These are phyloP conservation scores for Didymella glomerata DNA, from an alignment of 2,329 filamentous ascomycete species.

Conservation along the genomic window DNA sequence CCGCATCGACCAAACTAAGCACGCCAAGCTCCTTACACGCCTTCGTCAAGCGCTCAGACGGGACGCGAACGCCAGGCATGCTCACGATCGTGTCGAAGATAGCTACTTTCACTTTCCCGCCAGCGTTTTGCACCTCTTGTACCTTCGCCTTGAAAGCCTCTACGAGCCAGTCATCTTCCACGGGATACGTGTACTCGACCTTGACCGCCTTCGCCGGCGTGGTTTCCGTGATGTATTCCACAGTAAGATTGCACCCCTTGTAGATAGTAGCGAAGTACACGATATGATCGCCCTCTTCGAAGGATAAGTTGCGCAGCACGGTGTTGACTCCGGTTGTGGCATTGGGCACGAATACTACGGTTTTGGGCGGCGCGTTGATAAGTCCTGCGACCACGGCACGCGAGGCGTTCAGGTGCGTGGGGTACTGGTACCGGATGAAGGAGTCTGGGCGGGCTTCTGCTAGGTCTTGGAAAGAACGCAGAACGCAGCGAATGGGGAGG, in stretches of 20 bases:
- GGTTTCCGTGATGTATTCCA: slow-evolving; percentile 77
- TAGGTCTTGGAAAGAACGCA: slow-evolving; percentile 71
- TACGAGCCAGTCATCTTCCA: slow-evolving; percentile 73
- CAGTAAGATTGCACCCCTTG: slow-evolving; percentile 75
- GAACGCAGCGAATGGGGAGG: slow-evolving; percentile 64
- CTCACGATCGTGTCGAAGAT: slow-evolving; percentile 84
- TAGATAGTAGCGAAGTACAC: slow-evolving; percentile 83
- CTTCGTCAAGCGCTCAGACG: slow-evolving; percentile 72
- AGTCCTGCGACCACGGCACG: slow-evolving; percentile 67
- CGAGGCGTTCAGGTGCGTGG: slow-evolving; percentile 68
- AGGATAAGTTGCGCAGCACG: slow-evolving; percentile 77
- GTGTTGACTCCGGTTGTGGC: slow-evolving; percentile 82
- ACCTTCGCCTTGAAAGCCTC: slow-evolving; percentile 68
- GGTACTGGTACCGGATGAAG: slow-evolving; percentile 76
- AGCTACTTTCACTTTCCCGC: slow-evolving; percentile 71
- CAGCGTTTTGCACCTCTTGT: slow-evolving; percentile 58
- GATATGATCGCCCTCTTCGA: slow-evolving; percentile 75
- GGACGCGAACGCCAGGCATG: slow-evolving; percentile 79
- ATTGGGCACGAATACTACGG: slow-evolving; percentile 81
- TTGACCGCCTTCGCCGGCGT: slow-evolving; percentile 60
- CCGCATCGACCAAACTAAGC: slow-evolving; percentile 80
- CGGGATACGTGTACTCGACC: slow-evolving; percentile 73
- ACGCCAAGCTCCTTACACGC: slow-evolving; percentile 73
- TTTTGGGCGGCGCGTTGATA: slow-evolving; percentile 70
- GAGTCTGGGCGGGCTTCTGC: slow-evolving; percentile 75